These are phyloP conservation scores for Neurospora sp. DNA, from an alignment of 495 filamentous ascomycete genomes.

Conservation along the genomic window DNA sequence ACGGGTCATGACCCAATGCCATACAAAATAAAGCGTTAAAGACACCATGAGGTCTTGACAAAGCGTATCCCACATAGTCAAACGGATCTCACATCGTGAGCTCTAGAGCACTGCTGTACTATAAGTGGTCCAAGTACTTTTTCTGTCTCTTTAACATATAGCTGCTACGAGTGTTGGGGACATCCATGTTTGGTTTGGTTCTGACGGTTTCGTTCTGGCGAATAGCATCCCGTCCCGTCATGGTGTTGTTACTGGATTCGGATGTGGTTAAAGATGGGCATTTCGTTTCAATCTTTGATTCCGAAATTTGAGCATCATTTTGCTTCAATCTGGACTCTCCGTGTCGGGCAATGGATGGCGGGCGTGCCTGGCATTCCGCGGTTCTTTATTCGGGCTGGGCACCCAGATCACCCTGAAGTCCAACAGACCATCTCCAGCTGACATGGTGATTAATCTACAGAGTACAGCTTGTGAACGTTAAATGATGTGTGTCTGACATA, in stretches of 20 bases:
- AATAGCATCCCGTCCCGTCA: neutral
- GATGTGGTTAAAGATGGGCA: neutral
- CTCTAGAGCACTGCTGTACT: neutral
- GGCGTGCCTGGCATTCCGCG: neutral
- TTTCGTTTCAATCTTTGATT: neutral
- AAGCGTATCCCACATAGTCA: neutral
- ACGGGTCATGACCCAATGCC: neutral
- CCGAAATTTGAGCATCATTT: neutral
- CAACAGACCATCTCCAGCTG: neutral
- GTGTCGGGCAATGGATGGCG: neutral
- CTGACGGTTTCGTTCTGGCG: neutral
- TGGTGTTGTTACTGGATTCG: neutral
- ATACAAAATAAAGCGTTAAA: neutral
- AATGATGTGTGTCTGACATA: neutral
- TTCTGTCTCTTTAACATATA: neutral
- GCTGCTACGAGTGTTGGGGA: neutral
- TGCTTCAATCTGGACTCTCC: neutral
- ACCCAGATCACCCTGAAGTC: neutral
- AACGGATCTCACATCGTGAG: neutral
- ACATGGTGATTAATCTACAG: neutral
- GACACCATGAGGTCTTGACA: neutral
- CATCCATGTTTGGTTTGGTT: neutral
- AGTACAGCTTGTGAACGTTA: neutral
- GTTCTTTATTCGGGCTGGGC: neutral
- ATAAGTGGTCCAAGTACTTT: neutral